Base-by-base conservation (phyloP, 1,139 yeast genomes). In the Meyerozyma elateridarum region DNA sequence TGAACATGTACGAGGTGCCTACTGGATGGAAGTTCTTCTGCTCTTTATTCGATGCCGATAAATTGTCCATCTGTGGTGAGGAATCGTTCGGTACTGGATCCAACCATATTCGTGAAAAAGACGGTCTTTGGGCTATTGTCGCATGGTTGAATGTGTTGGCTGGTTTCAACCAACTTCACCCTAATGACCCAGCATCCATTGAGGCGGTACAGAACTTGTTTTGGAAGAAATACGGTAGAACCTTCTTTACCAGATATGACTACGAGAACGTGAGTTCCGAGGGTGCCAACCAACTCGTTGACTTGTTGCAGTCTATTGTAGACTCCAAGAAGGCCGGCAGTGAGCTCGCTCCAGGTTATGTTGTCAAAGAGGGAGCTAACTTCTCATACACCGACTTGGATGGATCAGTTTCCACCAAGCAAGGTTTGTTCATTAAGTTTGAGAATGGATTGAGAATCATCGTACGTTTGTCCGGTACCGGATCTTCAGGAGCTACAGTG, bases 11-110 rank as follows among this genome's bases (percentile, higher is more conserved):
- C 61, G 98, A 91, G 61, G 98, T 93, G 4, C 98, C 98, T 38
- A 91, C 98, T 14, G 98, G 98, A 25, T 91, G 98, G 98, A 91
- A 91, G 61, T 91, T 91, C 56, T 91, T 91, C 73, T 88, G 97
- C 60, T 89, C 95, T 5, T 68, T 91, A 44, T 91, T 91, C 49
- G 98, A 91, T 54, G 89, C 94, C 29, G 76, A 85, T 51, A 88
- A 88, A 61, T 73, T 91, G 51, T 85, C 96, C 41, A 91, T 91
- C 51, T 93, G 98, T 64, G 98, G 98, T 45, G 98, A 91, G 63
- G 98, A 91, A 63, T 83, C 95, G 27, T 91, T 91, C 51, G 98
- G 98, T 52, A 91, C 98, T 17, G 98, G 98, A 26, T 87, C 96
- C 15, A 84, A 91, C 63, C 98, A 91, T 55, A 84, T 93, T 42